Evolutionary conservation across 495 filamentous ascomycete genomes (phyloP).

Genomic region (Beverwykella pulmonaria): DNA sequence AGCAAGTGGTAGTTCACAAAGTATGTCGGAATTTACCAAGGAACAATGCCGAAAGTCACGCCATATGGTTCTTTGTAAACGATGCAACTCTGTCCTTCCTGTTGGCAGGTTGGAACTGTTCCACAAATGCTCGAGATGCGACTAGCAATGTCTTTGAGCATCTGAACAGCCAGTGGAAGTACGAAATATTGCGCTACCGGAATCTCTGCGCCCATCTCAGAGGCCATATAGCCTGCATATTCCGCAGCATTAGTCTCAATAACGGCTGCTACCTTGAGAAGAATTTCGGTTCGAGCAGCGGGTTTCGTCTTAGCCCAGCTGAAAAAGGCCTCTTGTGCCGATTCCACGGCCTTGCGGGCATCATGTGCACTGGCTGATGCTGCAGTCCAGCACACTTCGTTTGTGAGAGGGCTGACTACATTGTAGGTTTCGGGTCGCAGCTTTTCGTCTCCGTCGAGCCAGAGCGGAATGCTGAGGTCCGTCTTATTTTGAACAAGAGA

Average conservation of each 20-base stretch:
- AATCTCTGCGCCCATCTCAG: slow-evolving; percentile 66
- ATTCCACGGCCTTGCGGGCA: slow-evolving; percentile 61
- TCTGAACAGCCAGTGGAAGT: slow-evolving; percentile 55
- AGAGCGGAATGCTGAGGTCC: slow-evolving; percentile 64
- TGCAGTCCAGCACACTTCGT: slow-evolving; percentile 61
- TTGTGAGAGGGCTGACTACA: slow-evolving; percentile 65
- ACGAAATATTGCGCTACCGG: slow-evolving; percentile 54
- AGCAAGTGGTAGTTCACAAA: too few relatives aligned
- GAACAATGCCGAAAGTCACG: slow-evolving; percentile 76
- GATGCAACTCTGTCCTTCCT: slow-evolving; percentile 61
- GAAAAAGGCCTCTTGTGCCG: slow-evolving; percentile 68
- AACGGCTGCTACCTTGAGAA: slow-evolving; percentile 69
- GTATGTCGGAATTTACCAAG: slow-evolving; percentile 54
- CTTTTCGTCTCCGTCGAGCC: slow-evolving; percentile 69
- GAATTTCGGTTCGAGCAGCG: slow-evolving; percentile 64
- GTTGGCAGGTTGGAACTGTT: slow-evolving; percentile 56
- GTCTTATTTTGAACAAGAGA: too few relatives aligned
- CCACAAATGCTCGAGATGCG: slow-evolving; percentile 62
- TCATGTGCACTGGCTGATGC: slow-evolving; percentile 64
- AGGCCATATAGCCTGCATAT: slow-evolving; percentile 60
- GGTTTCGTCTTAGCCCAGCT: slow-evolving; percentile 68
- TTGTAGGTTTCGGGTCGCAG: slow-evolving; percentile 64
- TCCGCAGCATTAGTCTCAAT: slow-evolving; percentile 64
- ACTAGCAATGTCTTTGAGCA: slow-evolving; percentile 70
- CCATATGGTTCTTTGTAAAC: slow-evolving; percentile 79